A percentile compares a stretch with the other conserved stretches of the same genome.
Evolutionary conservation across 2,329 filamentous ascomycete genomes (phyloP).

Genomic region (Trichophyton rubrum): DNA sequence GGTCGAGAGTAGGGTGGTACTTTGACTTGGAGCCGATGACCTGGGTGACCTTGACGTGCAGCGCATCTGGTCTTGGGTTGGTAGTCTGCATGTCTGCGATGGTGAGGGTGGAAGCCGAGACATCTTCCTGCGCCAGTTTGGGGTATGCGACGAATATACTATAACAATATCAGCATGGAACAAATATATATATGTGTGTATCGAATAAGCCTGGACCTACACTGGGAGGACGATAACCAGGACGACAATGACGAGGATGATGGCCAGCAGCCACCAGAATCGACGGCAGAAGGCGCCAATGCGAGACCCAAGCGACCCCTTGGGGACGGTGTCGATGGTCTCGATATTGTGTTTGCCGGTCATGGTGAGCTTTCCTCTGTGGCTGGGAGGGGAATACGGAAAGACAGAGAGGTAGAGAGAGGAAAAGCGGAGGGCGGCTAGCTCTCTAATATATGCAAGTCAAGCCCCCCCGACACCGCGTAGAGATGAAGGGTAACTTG

Average conservation of each 20-base stretch:
- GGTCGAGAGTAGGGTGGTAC: slow-evolving; percentile 43
- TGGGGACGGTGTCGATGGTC: slow-evolving; percentile 10
- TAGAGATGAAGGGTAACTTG: no score
- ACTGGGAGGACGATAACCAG: slow-evolving; percentile 45
- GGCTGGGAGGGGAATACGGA: neutral
- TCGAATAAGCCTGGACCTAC: slow-evolving; percentile 25
- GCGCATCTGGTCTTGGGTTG: slow-evolving; percentile 37
- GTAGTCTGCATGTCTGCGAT: slow-evolving; percentile 41
- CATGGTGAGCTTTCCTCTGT: slow-evolving; percentile 2
- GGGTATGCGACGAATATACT: slow-evolving; percentile 49
- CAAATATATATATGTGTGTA: neutral
- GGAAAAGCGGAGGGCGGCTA: neutral
- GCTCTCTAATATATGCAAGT: neutral
- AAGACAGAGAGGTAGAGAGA: neutral
- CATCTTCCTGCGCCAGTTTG: slow-evolving; percentile 42
- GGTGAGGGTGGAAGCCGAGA: slow-evolving; percentile 41
- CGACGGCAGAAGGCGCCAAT: slow-evolving; percentile 27
- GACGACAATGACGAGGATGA: slow-evolving; percentile 39
- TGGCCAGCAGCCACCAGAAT: slow-evolving; percentile 44
- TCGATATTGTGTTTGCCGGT: slow-evolving; percentile 9
- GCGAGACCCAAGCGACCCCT: slow-evolving; percentile 19
- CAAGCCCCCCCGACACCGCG: no score
- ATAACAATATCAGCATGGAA: neutral
- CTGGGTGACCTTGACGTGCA: slow-evolving; percentile 39
- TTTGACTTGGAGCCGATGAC: slow-evolving; percentile 37